Base-by-base conservation (phyloP, 495 filamentous ascomycete genomes). In the Pseudomonodictys pantanalensis region DNA sequence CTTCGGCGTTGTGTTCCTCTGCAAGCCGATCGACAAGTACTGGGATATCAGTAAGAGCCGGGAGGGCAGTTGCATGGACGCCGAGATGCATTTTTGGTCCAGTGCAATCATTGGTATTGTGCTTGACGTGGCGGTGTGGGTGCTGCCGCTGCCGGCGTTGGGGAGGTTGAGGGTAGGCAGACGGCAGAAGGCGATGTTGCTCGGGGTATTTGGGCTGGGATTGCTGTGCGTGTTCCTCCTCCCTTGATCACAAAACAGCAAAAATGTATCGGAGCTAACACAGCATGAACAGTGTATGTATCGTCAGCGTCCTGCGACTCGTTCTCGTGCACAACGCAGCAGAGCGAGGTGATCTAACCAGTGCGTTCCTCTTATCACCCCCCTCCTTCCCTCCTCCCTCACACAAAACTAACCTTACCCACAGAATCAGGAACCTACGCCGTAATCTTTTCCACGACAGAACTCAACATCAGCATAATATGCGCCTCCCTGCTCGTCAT, bases 131-230 rank as follows among this genome's bases (percentile, higher is more conserved):
- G 33, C 66, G 1, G 42, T 71, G 17, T 60, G 72, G 56, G 23
- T 68, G 9, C 38, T 71, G n/a, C 71, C 71, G 12, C 58, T 74
- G 43, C 71, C 68, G 10, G 45, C 63, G 2, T 64, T 73, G 17
- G 43, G 30, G 28, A 45, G 35, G 12, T 57, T 74, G 22, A 63
- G 57, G 29, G 52, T 74, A 10, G 59, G 63, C 8, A 56, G 54
- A 22, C 56, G 60, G 49, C 70, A 84, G 58, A 86, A 81, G 62
- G 22, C 73, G 26, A 77, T 73, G 0, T 64, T 86, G 11, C 72
- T 83, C 48, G 64, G 75, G 18, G 75, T 85, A 20, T 85, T 86
- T 60, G 74, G 75, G 1, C 70, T 86, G 0, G 83, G 84, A 52
- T 76, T 73, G 62, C 76, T 83, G 64, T 67, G 45, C 52, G 60